Conservation (phyloP, 2,329 filamentous ascomycete species). For the Trichoderma cornu-damae region DNA sequence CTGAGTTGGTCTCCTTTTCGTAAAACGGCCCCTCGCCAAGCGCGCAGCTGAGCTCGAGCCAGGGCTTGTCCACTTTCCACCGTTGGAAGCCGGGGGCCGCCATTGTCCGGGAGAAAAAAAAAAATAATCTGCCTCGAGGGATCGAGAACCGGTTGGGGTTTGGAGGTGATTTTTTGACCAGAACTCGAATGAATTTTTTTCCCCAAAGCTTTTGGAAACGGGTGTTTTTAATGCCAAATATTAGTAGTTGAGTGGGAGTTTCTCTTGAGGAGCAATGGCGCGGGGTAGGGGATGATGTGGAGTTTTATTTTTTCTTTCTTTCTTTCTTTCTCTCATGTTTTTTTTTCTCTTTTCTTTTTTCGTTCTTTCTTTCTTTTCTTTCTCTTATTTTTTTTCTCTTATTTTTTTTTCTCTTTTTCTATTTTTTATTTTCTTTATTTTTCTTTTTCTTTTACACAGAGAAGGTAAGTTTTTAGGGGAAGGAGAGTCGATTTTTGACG, state of each 20-base stretch:
- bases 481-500: too few species aligned
- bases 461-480: too few species aligned
- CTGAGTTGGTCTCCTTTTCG: constrained; percentile 57
- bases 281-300: constrained; percentile 16
- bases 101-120: not conserved
- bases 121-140: not conserved
- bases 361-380: too few species aligned
- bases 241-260: not conserved
- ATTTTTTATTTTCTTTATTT: too few species aligned
- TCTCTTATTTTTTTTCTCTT: too few species aligned
- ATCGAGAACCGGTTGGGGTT: not conserved
- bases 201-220: not conserved
- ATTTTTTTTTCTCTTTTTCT: too few species aligned
- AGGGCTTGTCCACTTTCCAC: constrained; percentile 50
- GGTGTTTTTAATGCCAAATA: not conserved
- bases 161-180: too few species aligned
- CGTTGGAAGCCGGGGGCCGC: constrained; percentile 33
- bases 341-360: too few species aligned
- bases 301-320: too few species aligned
- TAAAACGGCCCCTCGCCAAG: constrained; percentile 73
- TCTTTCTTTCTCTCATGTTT: too few species aligned
- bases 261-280: constrained; percentile 15
- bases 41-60: constrained; percentile 57
- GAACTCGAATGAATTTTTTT: too few species aligned
- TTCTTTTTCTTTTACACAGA: too few species aligned